Percentiles rank a stretch among this genome's conserved stretches.
Conservation (phyloP, 805 yeast species). For the Metschnikowia matae region DNA sequence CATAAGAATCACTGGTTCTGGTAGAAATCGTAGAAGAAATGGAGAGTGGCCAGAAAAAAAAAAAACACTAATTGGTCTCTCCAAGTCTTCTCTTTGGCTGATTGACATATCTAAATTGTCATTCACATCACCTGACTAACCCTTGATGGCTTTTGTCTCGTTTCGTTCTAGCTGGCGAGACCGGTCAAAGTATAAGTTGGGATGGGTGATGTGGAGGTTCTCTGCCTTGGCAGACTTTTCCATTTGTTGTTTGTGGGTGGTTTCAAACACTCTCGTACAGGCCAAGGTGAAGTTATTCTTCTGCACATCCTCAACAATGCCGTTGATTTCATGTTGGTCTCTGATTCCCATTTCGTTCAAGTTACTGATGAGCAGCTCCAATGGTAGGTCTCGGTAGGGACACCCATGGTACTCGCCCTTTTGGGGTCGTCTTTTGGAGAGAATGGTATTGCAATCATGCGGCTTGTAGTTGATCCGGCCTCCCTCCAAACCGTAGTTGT, state of each 20-base stretch:
- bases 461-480: constrained; percentile 81
- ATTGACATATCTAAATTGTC: no score
- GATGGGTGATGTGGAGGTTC: constrained; percentile 70
- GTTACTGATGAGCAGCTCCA: constrained; percentile 56
- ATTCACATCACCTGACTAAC: background rate
- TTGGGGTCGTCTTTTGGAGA: constrained; percentile 66
- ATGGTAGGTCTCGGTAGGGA: constrained; percentile 74
- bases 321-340: constrained; percentile 53
- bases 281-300: constrained; percentile 77
- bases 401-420: constrained; percentile 83
- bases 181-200: constrained; percentile 82
- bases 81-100: no score
- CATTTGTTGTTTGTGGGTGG: constrained; percentile 49
- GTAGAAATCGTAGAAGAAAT: background rate
- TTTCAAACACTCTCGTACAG: constrained; percentile 84
- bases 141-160: constrained; percentile 11
- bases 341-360: constrained; percentile 62
- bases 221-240: constrained; percentile 40
- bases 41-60: no score
- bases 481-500: constrained; percentile 90
- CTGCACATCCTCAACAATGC: constrained; percentile 63
- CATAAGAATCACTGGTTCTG: no score
- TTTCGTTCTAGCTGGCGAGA: constrained; percentile 52
- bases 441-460: constrained; percentile 75
- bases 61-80: no score